Base-by-base conservation (phyloP, 2,329 filamentous ascomycete genomes). In the Exophiala dermatitidis region DNA sequence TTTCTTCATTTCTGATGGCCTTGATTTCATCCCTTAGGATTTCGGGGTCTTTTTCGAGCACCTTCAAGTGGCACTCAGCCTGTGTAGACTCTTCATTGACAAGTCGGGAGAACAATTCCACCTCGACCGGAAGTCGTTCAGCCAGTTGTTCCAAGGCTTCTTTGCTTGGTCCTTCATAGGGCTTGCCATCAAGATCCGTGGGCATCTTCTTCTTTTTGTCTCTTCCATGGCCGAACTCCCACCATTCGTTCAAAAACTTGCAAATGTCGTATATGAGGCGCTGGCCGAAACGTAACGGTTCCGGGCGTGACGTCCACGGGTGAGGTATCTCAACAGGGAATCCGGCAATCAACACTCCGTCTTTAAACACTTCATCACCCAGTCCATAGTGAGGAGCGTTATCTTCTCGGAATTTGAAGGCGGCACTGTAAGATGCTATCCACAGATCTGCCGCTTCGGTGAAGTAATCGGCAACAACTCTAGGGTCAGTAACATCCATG, bases 381-480 rank as follows among this genome's bases (percentile, higher is more conserved):
- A 96, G 77, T 1, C 88, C 89, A 66, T 95, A 97, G 2, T 81
- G 70, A 1, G 74, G 71, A 8, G 85, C 75, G 62, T 91, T 85
- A 34, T 80, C 77, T 57, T 79, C 74, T 38, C 93, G 84, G 68
- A 94, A 96, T 1, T 79, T 76, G 62, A 80, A 85, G 2, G 79
- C 82, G 2, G 77, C 77, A 58, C 82, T 75, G 34, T 88, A 74
- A 0, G 82, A 78, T 4, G 80, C 77, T 40, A 83, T 72, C 54
- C 90, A 80, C 3, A 94, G 78, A 56, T 89, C 84, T 60, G 86
- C 83, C 36, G 88, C 89, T 70, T 97, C 88, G 58, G 73, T 72
- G 34, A 79, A 69, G 33, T 74, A 70, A 37, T 72, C 69, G 34
- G 68, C 67, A 43, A 78, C 68, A 8, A 71, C 69, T 38, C 67